A percentile compares a stretch with the other conserved stretches of the same genome.
Conservation (phyloP, 495 filamentous ascomycete species). For the Neurospora sp. region DNA sequence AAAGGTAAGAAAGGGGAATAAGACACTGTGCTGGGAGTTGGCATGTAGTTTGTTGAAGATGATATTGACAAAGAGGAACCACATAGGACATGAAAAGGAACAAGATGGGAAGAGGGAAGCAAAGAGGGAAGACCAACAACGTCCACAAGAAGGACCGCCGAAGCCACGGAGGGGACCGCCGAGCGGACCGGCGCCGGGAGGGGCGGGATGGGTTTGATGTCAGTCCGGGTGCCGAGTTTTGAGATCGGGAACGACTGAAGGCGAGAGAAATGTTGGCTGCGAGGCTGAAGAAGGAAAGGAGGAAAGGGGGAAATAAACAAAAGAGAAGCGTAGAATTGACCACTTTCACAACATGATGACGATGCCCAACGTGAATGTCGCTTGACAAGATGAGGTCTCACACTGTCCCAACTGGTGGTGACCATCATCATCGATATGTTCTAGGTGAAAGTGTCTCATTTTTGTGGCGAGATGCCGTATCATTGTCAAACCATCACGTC, state of each 20-base stretch:
- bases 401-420: neutral
- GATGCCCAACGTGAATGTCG: neutral
- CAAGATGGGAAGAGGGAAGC: neutral
- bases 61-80: neutral
- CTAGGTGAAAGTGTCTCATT: neutral
- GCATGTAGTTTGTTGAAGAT: neutral
- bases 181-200: neutral
- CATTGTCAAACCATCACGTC: neutral
- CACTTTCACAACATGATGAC: neutral
- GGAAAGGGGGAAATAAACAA: neutral
- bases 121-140: no score
- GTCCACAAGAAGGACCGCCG: no score
- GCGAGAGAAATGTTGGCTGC: neutral
- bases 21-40: neutral
- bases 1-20: neutral
- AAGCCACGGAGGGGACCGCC: neutral
- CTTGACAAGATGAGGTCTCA: neutral
- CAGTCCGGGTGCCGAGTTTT: rapidly evolving
- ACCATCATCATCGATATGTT: neutral
- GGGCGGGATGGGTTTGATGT: neutral
- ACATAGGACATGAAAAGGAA: neutral
- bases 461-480: neutral
- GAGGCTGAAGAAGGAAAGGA: neutral
- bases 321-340: neutral
- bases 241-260: neutral